Conservation (phyloP, 805 yeast species). For the Saturnispora hagleri region DNA sequence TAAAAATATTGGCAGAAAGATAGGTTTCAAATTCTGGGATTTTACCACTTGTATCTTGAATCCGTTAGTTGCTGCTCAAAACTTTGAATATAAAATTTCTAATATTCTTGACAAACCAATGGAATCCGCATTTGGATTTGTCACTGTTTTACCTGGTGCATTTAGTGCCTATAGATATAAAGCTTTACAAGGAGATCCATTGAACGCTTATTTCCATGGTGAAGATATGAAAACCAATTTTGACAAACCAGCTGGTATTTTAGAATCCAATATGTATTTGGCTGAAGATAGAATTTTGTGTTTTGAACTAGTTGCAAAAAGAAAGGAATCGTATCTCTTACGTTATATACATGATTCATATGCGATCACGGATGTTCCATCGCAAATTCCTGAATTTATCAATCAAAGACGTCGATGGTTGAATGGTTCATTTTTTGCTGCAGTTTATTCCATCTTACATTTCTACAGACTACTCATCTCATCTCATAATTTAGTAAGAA, state of each 20-base stretch:
- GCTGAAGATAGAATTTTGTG: constrained; percentile 95
- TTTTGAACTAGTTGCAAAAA: constrained; percentile 86
- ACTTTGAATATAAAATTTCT: constrained; percentile 92
- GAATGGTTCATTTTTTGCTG: constrained; percentile 94
- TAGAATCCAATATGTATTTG: constrained; percentile 90
- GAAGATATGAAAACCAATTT: constrained; percentile 54
- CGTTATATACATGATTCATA: constrained; percentile 78
- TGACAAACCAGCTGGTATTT: constrained; percentile 70
- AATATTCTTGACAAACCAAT: constrained; percentile 91
- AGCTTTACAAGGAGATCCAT: constrained; percentile 73
- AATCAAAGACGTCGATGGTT: constrained; percentile 94
- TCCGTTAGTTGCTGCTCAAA: constrained; percentile 91
- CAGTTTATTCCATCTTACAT: constrained; percentile 74
- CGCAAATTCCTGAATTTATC: constrained; percentile 74
- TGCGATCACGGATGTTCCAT: constrained; percentile 96
- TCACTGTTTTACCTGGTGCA: constrained; percentile 92
- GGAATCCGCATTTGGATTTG: constrained; percentile 89
- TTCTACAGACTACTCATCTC: constrained; percentile 66
- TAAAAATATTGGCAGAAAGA: constrained; percentile 19
- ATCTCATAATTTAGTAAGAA: constrained; percentile 61
- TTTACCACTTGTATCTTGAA: constrained; percentile 44
- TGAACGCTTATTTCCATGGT: constrained; percentile 87
- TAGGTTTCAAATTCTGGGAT: constrained; percentile 40
- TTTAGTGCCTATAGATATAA: constrained; percentile 84
- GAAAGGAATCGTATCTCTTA: constrained; percentile 58